Percentiles rank a stretch among this genome's conserved stretches.
These are phyloP conservation scores for Penicillium brasilianum DNA, from an alignment of 2,329 filamentous ascomycete species.

Conservation along the genomic window DNA sequence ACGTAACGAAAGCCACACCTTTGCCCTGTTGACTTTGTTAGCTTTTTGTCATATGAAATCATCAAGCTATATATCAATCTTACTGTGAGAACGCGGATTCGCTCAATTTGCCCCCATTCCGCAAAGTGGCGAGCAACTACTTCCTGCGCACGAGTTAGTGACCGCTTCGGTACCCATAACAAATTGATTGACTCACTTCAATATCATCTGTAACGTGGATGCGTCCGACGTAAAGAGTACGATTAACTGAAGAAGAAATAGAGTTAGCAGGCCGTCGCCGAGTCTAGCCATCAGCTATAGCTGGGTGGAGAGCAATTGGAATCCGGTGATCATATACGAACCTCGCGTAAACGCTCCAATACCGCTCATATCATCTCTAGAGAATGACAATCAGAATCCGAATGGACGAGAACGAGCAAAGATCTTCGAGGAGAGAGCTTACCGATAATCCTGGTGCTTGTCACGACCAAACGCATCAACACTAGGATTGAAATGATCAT, in stretches of 20 bases:
- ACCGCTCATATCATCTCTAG: constrained; percentile 73
- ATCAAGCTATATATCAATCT: not conserved
- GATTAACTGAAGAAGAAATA: constrained; percentile 57
- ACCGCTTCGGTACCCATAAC: not conserved
- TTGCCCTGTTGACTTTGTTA: constrained; percentile 54
- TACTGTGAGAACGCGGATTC: constrained; percentile 79
- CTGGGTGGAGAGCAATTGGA: too few species aligned
- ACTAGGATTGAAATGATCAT: constrained; percentile 91
- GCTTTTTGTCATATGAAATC: not conserved
- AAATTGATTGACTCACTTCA: constrained; percentile 3
- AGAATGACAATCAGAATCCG: not conserved
- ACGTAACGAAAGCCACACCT: constrained; percentile 95
- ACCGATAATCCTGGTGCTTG: constrained; percentile 28
- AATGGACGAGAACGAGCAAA: not conserved
- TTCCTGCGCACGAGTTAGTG: constrained; percentile 64
- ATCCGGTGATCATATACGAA: not conserved
- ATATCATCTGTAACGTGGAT: constrained; percentile 98
- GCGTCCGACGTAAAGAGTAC: constrained; percentile 89
- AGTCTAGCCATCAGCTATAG: not conserved
- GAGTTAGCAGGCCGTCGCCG: not conserved
- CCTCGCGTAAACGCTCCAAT: constrained; percentile 79
- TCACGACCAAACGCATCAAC: constrained; percentile 82
- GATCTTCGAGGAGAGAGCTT: not conserved
- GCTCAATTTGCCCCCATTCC: constrained; percentile 90
- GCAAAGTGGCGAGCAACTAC: constrained; percentile 92